Evolutionary conservation across 805 yeast genomes (phyloP).

Genomic region (Saturnispora besseyi): DNA sequence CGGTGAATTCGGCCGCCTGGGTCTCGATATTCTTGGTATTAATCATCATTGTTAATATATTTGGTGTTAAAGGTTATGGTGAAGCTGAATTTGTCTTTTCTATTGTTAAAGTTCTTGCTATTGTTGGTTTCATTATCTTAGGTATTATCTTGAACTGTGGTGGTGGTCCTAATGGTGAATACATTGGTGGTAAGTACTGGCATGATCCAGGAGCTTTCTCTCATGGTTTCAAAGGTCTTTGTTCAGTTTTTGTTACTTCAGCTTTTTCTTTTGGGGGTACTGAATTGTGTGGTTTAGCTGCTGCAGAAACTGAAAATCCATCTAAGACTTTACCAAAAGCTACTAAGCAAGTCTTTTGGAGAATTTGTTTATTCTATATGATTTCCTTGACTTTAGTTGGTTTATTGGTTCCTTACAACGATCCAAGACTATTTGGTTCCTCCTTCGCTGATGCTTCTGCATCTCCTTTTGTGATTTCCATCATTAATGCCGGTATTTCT

Average conservation of each 20-base stretch:
- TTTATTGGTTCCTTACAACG: slow-evolving; percentile 47
- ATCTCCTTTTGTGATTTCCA: slow-evolving; percentile 72
- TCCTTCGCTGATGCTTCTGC: slow-evolving; percentile 46
- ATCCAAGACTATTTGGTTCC: slow-evolving; percentile 37
- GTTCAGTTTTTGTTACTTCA: slow-evolving; percentile 50
- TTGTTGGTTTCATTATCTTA: slow-evolving; percentile 46
- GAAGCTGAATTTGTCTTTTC: slow-evolving; percentile 54
- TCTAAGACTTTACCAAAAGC: slow-evolving; percentile 51
- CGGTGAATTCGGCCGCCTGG: slow-evolving; percentile 41
- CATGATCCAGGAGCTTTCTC: slow-evolving; percentile 46
- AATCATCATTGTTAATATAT: slow-evolving; percentile 41
- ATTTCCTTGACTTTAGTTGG: slow-evolving; percentile 41
- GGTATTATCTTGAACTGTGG: slow-evolving; percentile 46
- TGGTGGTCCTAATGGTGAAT: slow-evolving; percentile 49
- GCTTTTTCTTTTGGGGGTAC: slow-evolving; percentile 56
- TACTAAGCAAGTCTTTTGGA: slow-evolving; percentile 52
- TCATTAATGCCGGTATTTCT: slow-evolving; percentile 48
- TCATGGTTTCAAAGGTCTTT: slow-evolving; percentile 46
- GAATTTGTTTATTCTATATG: slow-evolving; percentile 47
- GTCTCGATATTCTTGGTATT: slow-evolving; percentile 43
- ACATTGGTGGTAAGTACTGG: slow-evolving; percentile 52
- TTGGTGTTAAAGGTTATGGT: slow-evolving; percentile 57
- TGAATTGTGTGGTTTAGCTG: slow-evolving; percentile 51
- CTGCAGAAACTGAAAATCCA: slow-evolving; percentile 52
- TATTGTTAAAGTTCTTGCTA: slow-evolving; percentile 42